Conservation (phyloP, 2,329 filamentous ascomycete genomes). For the Clonostachys byssicola region DNA sequence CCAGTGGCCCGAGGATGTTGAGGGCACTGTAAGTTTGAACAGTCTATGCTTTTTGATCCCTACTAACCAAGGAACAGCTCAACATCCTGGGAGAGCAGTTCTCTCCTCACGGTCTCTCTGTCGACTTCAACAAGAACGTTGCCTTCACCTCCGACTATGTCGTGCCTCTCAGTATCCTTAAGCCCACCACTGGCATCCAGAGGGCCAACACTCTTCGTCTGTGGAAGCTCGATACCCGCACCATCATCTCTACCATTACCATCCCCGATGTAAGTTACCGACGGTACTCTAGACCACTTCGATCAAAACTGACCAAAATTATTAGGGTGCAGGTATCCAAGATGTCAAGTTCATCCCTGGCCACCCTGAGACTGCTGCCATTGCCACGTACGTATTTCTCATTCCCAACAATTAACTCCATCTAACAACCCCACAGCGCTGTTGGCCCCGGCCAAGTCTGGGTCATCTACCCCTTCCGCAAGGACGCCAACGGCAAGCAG, state of each 20-base stretch:
- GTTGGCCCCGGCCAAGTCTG: slow-evolving; percentile 57
- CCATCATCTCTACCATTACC: slow-evolving; percentile 53
- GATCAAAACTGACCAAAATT: slow-evolving; percentile 1
- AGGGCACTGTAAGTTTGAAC: slow-evolving; percentile 20
- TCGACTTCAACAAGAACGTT: slow-evolving; percentile 53
- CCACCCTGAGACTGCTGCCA: slow-evolving; percentile 51
- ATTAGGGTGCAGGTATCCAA: slow-evolving; percentile 52
- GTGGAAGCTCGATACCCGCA: slow-evolving; percentile 48
- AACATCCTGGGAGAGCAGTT: slow-evolving; percentile 58
- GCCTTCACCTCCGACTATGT: slow-evolving; percentile 62
- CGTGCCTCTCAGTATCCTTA: slow-evolving; percentile 55
- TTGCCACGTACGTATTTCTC: slow-evolving; percentile 38
- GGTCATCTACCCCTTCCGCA: slow-evolving; percentile 61
- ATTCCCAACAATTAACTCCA: not conserved
- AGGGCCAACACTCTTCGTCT: slow-evolving; percentile 54
- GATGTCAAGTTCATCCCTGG: slow-evolving; percentile 64
- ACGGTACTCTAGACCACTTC: not conserved
- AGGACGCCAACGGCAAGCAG: slow-evolving; percentile 47
- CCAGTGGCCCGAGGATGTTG: slow-evolving; percentile 56
- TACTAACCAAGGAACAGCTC: slow-evolving; percentile 18
- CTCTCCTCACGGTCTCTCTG: slow-evolving; percentile 53
- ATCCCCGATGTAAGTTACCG: slow-evolving; percentile 44
- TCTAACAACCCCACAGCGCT: slow-evolving; percentile 23
- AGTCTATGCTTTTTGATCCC: not conserved
- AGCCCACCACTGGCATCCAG: slow-evolving; percentile 50